Percentiles rank a stretch among this genome's conserved stretches.
Conservation (phyloP, 306 rosid genomes). For the Oemleria cerasiformis region DNA sequence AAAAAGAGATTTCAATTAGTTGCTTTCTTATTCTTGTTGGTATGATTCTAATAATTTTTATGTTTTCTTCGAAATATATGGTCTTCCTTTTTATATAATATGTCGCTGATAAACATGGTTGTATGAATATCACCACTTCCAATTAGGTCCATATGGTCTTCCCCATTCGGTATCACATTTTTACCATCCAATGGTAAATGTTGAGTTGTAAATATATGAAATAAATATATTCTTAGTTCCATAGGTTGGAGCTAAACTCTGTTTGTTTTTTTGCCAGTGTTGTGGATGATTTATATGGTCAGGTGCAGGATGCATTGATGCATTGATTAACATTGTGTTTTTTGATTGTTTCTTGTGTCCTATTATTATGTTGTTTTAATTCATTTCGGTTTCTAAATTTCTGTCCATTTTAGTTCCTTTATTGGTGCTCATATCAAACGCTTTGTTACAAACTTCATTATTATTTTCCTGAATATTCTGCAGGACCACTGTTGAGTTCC, state of each 20-base stretch:
- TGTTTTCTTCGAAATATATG: background rate
- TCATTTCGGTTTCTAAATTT: background rate
- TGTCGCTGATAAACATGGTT: background rate
- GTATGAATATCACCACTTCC: too few relatives aligned
- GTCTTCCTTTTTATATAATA: background rate
- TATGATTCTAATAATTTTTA: background rate
- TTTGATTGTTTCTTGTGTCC: background rate
- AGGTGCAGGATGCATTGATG: background rate
- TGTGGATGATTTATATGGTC: background rate
- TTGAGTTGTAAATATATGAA: background rate
- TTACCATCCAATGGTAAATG: background rate
- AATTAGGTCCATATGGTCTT: background rate
- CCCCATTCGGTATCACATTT: background rate
- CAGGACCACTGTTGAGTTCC: constrained; percentile 93
- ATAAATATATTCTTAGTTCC: background rate
- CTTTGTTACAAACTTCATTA: constrained; percentile 10
- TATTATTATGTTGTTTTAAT: background rate
- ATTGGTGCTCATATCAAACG: background rate
- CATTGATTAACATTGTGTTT: background rate
- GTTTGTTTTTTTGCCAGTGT: background rate
- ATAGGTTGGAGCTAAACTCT: background rate
- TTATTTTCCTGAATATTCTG: constrained; percentile 27
- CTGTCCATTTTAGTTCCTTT: background rate
- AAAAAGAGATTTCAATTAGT: background rate
- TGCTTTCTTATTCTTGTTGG: background rate